Conservation (phyloP, 768 basidiomycete species). For the Termitomyces sp. region DNA sequence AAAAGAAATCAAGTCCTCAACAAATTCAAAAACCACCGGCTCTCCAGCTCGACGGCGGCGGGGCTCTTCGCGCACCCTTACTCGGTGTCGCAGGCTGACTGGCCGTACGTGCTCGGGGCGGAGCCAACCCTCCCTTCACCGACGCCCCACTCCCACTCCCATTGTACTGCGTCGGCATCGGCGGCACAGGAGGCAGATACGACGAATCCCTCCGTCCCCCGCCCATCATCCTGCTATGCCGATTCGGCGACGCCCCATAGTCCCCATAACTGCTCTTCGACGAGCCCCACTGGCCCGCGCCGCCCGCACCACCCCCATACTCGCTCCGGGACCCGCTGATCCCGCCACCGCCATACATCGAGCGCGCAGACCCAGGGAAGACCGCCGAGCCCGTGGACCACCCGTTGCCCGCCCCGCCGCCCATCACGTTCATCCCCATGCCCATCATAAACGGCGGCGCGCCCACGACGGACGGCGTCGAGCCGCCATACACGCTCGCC, state of each 20-base stretch:
- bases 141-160: slow-evolving; percentile 4
- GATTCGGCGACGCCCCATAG: slow-evolving; percentile 39
- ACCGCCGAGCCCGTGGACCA: slow-evolving; percentile 44
- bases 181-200: slow-evolving; percentile 38
- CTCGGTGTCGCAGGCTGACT: slow-evolving; percentile 39
- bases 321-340: slow-evolving; percentile 54
- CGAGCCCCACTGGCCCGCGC: slow-evolving; percentile 43
- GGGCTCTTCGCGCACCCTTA: slow-evolving; percentile 25
- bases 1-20: slow-evolving; percentile 4
- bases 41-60: slow-evolving; percentile 66
- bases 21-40: slow-evolving; percentile 20
- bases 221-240: slow-evolving; percentile 16
- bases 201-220: slow-evolving; percentile 27
- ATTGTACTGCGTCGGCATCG: slow-evolving; percentile 23
- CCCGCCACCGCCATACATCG: slow-evolving; percentile 48
- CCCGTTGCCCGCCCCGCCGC: slow-evolving; percentile 29
- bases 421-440: slow-evolving; percentile 28
- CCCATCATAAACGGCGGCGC: slow-evolving; percentile 27
- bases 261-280: slow-evolving; percentile 73
- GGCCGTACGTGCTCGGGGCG: slow-evolving; percentile 32
- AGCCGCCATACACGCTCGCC: slow-evolving; percentile 44
- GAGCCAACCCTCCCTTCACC: slow-evolving; percentile 3
- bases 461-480: slow-evolving; percentile 25
- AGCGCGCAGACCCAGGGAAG: slow-evolving; percentile 41
- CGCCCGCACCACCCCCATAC: slow-evolving; percentile 39